Evolutionary conservation across 148 eudicot species (phyloP), one percentile per base, ranked within the genome.

Genomic region (Arbutus unedo): DNA sequence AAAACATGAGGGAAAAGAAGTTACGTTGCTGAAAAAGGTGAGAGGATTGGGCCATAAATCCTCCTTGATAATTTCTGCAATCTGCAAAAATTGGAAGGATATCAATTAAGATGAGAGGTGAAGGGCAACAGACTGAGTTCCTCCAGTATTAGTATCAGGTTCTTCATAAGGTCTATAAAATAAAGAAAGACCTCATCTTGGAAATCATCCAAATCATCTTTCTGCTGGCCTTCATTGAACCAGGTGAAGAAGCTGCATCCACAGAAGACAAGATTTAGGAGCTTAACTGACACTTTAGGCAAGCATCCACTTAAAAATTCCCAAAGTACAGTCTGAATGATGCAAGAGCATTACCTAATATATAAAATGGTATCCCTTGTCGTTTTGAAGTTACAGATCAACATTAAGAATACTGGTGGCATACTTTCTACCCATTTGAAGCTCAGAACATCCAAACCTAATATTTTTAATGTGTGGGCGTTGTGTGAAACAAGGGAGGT

Each of bases 21-120:
- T 77, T 87, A 93, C 99, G 85, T 89, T 92, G 90, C 88, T 93
- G 82, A 94, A 97, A 87, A 94, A 97, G 49, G 90, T 87, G 49
- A 97, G 89, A 31, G 98, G 99, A 71, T 97, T 97, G 48, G 98
- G 97, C 98, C 98, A 97, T 59, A 97, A 90, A 86, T 97, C 97
- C 57, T 97, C 99, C 91, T 93, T 97, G 81, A 97, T 97, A 79
- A 94, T 90, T 81, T 97, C 98, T 56, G 99, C 99, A 76, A 96
- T 89, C 99, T 96, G 92, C 75, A 89, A 85, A 73, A 76, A 50
- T 21, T 51, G 49, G 74, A 49, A 56, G 16, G 19, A 16, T 68
- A 18, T 23, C 53, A 64, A 10, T 66, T 11, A 70, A 54, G n/a
- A 51, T 11, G 4, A 2, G 5, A 74, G 49, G 16, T 9, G 10